Evolutionary conservation across 2,329 filamentous ascomycete genomes (phyloP).

Genomic region (Ramichloridium luteum): DNA sequence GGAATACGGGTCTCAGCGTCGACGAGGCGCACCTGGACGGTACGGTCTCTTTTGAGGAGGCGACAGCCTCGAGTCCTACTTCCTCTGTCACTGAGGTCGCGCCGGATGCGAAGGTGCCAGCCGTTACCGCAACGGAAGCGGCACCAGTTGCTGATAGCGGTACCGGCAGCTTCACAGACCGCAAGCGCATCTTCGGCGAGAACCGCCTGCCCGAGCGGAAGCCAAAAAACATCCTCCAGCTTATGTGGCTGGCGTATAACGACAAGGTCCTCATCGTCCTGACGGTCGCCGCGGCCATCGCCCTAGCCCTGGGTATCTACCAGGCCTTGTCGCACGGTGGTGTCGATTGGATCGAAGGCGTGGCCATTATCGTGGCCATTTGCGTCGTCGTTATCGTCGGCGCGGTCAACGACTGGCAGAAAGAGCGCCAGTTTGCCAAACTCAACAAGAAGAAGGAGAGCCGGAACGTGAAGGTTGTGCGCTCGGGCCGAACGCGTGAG

Average conservation of each 20-base stretch:
- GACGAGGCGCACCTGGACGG: slow-evolving; percentile 57
- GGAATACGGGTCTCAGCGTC: slow-evolving; percentile 52
- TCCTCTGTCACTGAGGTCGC: slow-evolving; percentile 10
- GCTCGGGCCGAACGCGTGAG: slow-evolving; percentile 59
- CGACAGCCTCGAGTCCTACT: slow-evolving; percentile 17
- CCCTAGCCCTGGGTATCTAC: slow-evolving; percentile 61
- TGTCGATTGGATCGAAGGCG: slow-evolving; percentile 71
- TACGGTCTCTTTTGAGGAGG: slow-evolving; percentile 58
- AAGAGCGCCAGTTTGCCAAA: slow-evolving; percentile 69
- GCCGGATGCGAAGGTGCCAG: slow-evolving; percentile 17
- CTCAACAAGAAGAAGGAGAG: slow-evolving; percentile 71
- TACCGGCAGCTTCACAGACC: slow-evolving; percentile 42
- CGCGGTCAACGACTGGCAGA: slow-evolving; percentile 72
- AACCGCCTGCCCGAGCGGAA: slow-evolving; percentile 60
- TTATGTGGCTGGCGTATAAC: slow-evolving; percentile 74
- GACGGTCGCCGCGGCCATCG: slow-evolving; percentile 59
- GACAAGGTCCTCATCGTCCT: slow-evolving; percentile 67
- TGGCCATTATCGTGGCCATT: slow-evolving; percentile 67
- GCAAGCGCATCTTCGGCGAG: slow-evolving; percentile 56
- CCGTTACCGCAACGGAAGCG: slow-evolving; percentile 16
- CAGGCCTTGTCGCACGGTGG: slow-evolving; percentile 44
- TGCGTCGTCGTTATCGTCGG: slow-evolving; percentile 64
- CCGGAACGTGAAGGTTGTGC: slow-evolving; percentile 58
- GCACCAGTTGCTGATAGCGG: slow-evolving; percentile 6
- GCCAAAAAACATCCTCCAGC: slow-evolving; percentile 54